Evolutionary conservation across 2,329 filamentous ascomycete species (phyloP), one percentile per base, ranked within the genome.

Genomic region (Neodidymelliopsis sp.): DNA sequence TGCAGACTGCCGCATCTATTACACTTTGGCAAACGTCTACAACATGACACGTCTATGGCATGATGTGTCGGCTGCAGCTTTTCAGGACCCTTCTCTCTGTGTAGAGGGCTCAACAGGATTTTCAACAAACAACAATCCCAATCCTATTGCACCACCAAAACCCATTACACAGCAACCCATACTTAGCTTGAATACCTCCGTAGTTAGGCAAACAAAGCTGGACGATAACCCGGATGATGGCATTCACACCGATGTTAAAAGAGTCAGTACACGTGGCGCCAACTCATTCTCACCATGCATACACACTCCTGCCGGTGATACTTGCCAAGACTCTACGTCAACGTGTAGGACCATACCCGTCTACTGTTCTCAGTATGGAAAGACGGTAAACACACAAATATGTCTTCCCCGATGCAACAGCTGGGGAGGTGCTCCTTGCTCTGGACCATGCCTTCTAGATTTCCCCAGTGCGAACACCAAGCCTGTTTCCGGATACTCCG

Each of bases 1-100:
- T 5, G 71, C 73, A 12, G 65, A 74, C 43, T 75, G 73, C 56
- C 58, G 74, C 8, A 65, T 75, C 23, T 75, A 66, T 55, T 74
- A 70, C 59, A 72, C 72, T 0, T 30, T 66, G 1, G 45, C 53
- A 11, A 76, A 70, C 38, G 46, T 70, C 37, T 69, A 70, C 57
- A 73, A 76, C 59, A 69, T 65, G 51, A 60, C 61, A 1, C 61
- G 56, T 8, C 62, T 76, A 0, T 76, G 73, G 73, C 53, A 60
- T 6, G 69, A 74, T 38, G 67, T 59, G 11, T 57, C 60, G 4
- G 55, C 63, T 13, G 73, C 72, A 13, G 59, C 67, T 7, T 75
- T 59, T 41, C 50, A 57, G 16, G 67, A 73, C 25, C 51, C 53
- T 2, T 53, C 54, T 2, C 60, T 67, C 5, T 75, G 70, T 47